These are phyloP conservation scores for Decorospora gaudefroyi DNA, from an alignment of 2,329 filamentous ascomycete species.

Conservation along the genomic window DNA sequence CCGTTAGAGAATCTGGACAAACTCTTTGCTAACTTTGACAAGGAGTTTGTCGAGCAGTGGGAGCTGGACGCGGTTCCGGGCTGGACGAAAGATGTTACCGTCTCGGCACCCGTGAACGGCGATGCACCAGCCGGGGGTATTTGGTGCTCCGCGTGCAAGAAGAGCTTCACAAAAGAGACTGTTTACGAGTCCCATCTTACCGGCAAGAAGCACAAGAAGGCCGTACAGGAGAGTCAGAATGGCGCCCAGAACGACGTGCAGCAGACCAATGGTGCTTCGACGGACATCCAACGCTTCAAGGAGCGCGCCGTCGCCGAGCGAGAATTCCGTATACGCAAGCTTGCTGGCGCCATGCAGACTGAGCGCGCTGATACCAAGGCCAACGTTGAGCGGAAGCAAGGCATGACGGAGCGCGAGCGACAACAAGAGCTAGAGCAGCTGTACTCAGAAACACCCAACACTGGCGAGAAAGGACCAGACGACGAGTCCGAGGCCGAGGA, in stretches of 20 bases:
- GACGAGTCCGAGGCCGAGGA: conserved; percentile 74
- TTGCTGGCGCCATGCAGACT: conserved; percentile 80
- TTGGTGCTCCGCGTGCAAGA: conserved; percentile 91
- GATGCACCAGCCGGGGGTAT: conserved; percentile 66
- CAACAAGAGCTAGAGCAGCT: conserved; percentile 91
- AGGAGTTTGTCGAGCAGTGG: conserved; percentile 85
- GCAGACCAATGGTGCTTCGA: conserved; percentile 24
- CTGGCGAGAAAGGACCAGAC: conserved; percentile 62
- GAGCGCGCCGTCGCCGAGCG: conserved; percentile 89
- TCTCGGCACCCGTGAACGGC: conserved; percentile 52
- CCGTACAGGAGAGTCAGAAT: conserved; percentile 62
- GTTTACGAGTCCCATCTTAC: conserved; percentile 88
- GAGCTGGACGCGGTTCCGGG: conserved; percentile 75
- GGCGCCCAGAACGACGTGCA: conserved; percentile 22
- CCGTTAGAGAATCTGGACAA: conserved; percentile 86
- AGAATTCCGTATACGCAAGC: conserved; percentile 78
- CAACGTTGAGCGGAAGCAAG: conserved; percentile 94
- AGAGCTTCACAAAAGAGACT: conserved; percentile 93
- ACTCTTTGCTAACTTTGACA: conserved; percentile 74
- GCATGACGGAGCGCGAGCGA: conserved; percentile 95
- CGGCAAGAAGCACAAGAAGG: conserved; percentile 91
- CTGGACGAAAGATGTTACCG: conserved; percentile 65
- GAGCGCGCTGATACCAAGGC: conserved; percentile 87
- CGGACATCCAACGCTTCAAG: conserved; percentile 60
- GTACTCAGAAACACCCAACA: conserved; percentile 64